Conservation (phyloP, 139 green algal species). For the Nannochloris sp. region DNA sequence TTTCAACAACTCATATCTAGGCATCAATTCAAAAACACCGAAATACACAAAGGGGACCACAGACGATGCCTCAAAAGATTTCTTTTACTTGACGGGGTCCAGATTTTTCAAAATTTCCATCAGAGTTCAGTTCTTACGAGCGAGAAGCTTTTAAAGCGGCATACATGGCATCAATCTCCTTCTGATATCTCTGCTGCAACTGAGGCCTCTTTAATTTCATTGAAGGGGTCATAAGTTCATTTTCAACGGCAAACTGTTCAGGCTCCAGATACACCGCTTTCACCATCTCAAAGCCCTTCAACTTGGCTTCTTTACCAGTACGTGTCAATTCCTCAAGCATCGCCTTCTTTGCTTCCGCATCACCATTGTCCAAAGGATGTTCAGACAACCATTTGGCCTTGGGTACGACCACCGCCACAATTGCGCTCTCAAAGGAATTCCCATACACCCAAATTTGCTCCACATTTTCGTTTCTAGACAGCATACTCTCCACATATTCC, state of each 20-base stretch:
- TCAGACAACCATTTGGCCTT: slow-evolving; percentile 36
- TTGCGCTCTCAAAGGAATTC: slow-evolving; percentile 47
- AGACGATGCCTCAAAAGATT: too few relatives aligned
- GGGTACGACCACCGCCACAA: slow-evolving; percentile 88
- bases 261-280: slow-evolving; percentile 49
- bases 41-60: too few relatives aligned
- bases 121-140: too few relatives aligned
- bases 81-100: too few relatives aligned
- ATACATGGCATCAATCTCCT: slow-evolving; percentile 59
- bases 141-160: slow-evolving; percentile 19
- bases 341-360: slow-evolving; percentile 17
- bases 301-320: slow-evolving; percentile 67
- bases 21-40: too few relatives aligned
- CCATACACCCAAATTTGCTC: slow-evolving; percentile 90
- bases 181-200: slow-evolving; percentile 62
- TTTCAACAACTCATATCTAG: too few relatives aligned
- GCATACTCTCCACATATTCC: slow-evolving; percentile 85
- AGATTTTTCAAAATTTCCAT: too few relatives aligned
- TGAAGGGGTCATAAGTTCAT: slow-evolving; percentile 66
- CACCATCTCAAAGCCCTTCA: slow-evolving; percentile 77
- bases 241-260: slow-evolving; percentile 47
- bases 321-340: slow-evolving; percentile 45
- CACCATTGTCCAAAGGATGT: neutral
- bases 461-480: slow-evolving; percentile 55
- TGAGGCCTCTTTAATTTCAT: slow-evolving; percentile 85